Conservation (phyloP, 2,329 filamentous ascomycete species). For the Geosmithia putterillii region DNA sequence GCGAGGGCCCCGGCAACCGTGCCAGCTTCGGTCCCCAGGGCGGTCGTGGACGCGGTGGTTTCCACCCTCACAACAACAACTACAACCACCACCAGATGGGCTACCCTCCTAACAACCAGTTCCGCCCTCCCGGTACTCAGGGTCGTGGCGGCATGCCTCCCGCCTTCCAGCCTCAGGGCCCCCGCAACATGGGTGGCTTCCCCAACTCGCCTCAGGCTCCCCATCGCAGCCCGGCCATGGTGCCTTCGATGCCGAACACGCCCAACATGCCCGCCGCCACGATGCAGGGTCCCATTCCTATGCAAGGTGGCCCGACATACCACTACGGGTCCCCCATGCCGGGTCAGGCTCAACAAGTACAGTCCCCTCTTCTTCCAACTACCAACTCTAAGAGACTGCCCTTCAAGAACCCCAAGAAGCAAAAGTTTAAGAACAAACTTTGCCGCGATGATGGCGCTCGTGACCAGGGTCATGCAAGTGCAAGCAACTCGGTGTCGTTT, state of each 20-base stretch:
- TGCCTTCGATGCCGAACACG: slow-evolving; percentile 54
- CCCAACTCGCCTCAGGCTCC: slow-evolving; percentile 53
- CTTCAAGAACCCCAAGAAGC: slow-evolving; percentile 16
- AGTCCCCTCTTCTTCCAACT: slow-evolving; percentile 23
- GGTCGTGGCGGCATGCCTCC: slow-evolving; percentile 39
- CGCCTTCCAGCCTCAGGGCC: slow-evolving; percentile 26
- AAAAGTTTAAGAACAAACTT: slow-evolving; percentile 26
- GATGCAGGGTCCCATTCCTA: slow-evolving; percentile 45
- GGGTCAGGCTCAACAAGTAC: slow-evolving; percentile 48
- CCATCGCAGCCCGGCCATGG: slow-evolving; percentile 49
- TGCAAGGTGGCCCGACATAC: slow-evolving; percentile 50
- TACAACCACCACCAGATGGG: slow-evolving; percentile 33
- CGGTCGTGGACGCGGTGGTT: slow-evolving; percentile 35
- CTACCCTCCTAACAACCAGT: slow-evolving; percentile 30
- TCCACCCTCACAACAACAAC: slow-evolving; percentile 27
- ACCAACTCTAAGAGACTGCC: slow-evolving; percentile 17
- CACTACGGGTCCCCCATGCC: slow-evolving; percentile 47
- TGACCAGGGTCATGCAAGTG: not conserved
- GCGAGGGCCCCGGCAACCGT: slow-evolving; percentile 29
- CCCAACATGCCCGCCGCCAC: slow-evolving; percentile 54
- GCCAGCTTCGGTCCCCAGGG: slow-evolving; percentile 37
- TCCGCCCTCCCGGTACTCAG: slow-evolving; percentile 25
- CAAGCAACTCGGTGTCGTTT: not conserved
- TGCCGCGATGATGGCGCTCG: slow-evolving; percentile 32
- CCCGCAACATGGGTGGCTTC: slow-evolving; percentile 31